Percentiles rank a stretch among this genome's conserved stretches.
Conservation (phyloP, 768 basidiomycete genomes). For the Imleria badia region DNA sequence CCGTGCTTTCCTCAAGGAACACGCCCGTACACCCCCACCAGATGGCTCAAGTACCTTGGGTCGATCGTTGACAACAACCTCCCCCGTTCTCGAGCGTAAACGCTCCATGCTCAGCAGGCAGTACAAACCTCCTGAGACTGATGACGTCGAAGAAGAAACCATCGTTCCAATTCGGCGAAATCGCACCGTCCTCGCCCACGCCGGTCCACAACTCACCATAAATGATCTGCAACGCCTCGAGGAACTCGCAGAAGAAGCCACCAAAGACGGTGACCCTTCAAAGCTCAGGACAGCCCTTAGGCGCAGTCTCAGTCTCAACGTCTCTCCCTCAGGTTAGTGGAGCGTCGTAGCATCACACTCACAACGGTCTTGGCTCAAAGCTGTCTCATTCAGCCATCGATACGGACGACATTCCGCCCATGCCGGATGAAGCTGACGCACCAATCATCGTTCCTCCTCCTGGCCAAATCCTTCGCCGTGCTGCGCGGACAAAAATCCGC, state of each 20-base stretch:
- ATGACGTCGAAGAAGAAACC: constrained; percentile 70
- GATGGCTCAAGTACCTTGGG: constrained; percentile 44
- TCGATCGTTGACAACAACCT: constrained; percentile 44
- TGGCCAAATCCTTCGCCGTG: constrained; percentile 85
- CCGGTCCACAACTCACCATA: constrained; percentile 86
- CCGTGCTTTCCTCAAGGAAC: constrained; percentile 91
- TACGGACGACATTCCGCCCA: constrained; percentile 62
- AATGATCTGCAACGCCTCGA: constrained; percentile 94
- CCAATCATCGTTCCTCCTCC: constrained; percentile 86
- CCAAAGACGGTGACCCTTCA: constrained; percentile 76
- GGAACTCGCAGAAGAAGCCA: constrained; percentile 88
- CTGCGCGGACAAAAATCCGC: constrained; percentile 93
- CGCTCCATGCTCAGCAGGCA: constrained; percentile 94
- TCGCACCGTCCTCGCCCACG: constrained; percentile 62
- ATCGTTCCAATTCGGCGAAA: constrained; percentile 70
- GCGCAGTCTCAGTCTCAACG: constrained; percentile 85
- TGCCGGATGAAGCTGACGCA: constrained; percentile 81
- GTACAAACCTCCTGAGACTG: constrained; percentile 79
- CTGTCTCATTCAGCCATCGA: constrained; percentile 51
- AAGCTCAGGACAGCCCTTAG: constrained; percentile 76
- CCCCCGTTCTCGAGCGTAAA: constrained; percentile 69
- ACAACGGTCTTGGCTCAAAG: constrained; percentile 21
- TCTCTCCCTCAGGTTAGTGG: constrained; percentile 78
- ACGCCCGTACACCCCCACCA: constrained; percentile 62
- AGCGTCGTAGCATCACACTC: constrained; percentile 8